Base-by-base conservation (phyloP, 805 yeast species). In the Alloascoidea africana region DNA sequence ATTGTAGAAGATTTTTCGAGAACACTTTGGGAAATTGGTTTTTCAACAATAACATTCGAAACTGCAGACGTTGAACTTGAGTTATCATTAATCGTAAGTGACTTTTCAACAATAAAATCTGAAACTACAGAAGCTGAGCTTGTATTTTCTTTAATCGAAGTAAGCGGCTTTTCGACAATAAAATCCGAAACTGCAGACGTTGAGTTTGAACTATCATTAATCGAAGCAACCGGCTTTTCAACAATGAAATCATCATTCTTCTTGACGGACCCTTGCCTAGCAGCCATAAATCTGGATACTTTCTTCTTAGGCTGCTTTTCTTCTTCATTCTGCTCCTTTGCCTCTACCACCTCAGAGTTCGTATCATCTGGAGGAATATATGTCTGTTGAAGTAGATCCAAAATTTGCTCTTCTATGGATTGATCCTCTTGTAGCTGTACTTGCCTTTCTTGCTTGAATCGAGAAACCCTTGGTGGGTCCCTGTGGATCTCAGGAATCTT, bases 401-500 rank as follows among this genome's bases (percentile, higher is more conserved):
- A 23, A 23, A 23, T 23, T 8, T n/a, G 13, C n/a, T 23, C 13
- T 23, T 23, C 30, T 8, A 23, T n/a, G 8, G 30, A 23, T 23
- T 23, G 8, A 8, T 23, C 30, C 8, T 23, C 13, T n/a, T 23
- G 13, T 23, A 23, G 30, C n/a, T n/a, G n/a, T n/a, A n/a, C n/a
- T n/a, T n/a, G 17, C 16, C 41, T 33, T 13, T 34, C 44, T n/a
- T 48, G 46, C 37, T 46, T 58, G 44, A 60, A 60, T 14, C 51
- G 47, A 0, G 63, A 56, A 0, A 46, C 40, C 36, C 43, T 54
- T 15, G 38, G 39, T 15, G 47, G 43, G 30, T 36, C 23, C 16
- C 30, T 8, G 8, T 23, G 13, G n/a, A 23, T 6, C 39, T 36
- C 64, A 48, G 76, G 71, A 2, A 73, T 59, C 44, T 73, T 69